These are phyloP conservation scores for Nothomitra cinnamomea DNA, from an alignment of 2,329 filamentous ascomycete genomes.

Conservation along the genomic window DNA sequence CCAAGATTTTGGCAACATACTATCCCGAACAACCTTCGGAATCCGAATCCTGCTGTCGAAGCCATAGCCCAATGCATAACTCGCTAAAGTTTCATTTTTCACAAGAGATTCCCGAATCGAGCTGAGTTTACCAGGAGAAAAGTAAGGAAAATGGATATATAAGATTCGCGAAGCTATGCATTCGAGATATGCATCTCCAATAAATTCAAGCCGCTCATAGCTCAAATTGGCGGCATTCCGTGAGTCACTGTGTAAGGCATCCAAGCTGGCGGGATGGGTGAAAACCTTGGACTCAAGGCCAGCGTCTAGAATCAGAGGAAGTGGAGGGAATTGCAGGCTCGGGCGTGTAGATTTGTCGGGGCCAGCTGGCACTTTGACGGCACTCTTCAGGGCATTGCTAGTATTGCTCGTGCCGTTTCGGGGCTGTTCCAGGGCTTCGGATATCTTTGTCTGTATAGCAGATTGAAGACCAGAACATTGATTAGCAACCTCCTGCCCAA, in stretches of 20 bases:
- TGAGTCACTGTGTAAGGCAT: conserved; percentile 26
- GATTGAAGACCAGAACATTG: not conserved
- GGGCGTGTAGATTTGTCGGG: not conserved
- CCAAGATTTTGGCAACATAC: conserved; percentile 29
- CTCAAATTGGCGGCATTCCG: conserved; percentile 22
- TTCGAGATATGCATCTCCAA: conserved; percentile 77
- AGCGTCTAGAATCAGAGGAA: conserved; percentile 44
- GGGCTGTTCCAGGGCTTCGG: too few relatives aligned
- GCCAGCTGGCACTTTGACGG: not conserved
- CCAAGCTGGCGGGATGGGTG: conserved; percentile 32
- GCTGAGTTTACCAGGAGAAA: conserved; percentile 51
- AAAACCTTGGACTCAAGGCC: conserved; percentile 46
- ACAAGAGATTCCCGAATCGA: conserved; percentile 65
- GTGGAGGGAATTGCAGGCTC: conserved; percentile 28
- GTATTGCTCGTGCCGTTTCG: not conserved
- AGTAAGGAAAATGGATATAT: conserved; percentile 48
- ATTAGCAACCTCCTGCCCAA: not conserved
- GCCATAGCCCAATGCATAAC: conserved; percentile 52
- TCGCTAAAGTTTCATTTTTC: conserved; percentile 60
- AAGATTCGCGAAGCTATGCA: conserved; percentile 60
- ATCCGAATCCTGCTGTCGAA: conserved; percentile 44
- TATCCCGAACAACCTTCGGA: conserved; percentile 12
- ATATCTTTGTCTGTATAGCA: not conserved
- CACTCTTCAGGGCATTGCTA: not conserved
- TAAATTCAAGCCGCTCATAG: conserved; percentile 77